Percentiles rank a stretch among this genome's conserved stretches.
Evolutionary conservation across 2,329 filamentous ascomycete species (phyloP).

Genomic region (Thelonectria blattea): DNA sequence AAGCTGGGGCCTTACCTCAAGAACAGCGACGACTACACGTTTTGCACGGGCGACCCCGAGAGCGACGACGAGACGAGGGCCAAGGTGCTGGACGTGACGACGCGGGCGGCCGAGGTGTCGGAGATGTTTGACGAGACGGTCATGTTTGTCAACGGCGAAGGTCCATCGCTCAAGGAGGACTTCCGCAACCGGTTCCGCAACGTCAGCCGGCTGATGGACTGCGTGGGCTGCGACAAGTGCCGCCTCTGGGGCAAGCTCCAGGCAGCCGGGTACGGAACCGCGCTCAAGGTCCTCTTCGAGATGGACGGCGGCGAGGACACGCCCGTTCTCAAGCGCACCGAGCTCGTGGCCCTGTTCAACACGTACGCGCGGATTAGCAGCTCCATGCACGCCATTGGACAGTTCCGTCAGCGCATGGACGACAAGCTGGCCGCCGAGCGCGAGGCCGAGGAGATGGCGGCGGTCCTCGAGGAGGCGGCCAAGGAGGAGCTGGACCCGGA

Average conservation of each 20-base stretch:
- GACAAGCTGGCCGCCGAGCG: constrained; percentile 38
- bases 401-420: constrained; percentile 68
- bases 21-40: constrained; percentile 71
- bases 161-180: constrained; percentile 87
- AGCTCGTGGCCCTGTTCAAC: constrained; percentile 93
- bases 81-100: constrained; percentile 79
- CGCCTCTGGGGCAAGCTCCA: constrained; percentile 97
- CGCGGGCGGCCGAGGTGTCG: constrained; percentile 70
- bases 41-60: constrained; percentile 83
- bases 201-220: constrained; percentile 96
- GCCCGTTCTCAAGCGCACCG: constrained; percentile 81
- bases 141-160: constrained; percentile 87
- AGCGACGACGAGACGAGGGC: constrained; percentile 82
- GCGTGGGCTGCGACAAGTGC: constrained; percentile 98
- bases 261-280: constrained; percentile 91
- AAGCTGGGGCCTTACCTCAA: constrained; percentile 86
- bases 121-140: constrained; percentile 92
- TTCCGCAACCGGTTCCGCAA: constrained; percentile 98
- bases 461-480: constrained; percentile 39
- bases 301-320: constrained; percentile 74
- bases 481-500: constrained; percentile 51
- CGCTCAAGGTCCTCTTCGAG: constrained; percentile 94
- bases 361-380: constrained; percentile 87
- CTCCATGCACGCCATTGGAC: constrained; percentile 75
- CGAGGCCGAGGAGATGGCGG: constrained; percentile 43